Evolutionary conservation across 2,329 filamentous ascomycete genomes (phyloP).

Genomic region (Epichloe coenophiala): DNA sequence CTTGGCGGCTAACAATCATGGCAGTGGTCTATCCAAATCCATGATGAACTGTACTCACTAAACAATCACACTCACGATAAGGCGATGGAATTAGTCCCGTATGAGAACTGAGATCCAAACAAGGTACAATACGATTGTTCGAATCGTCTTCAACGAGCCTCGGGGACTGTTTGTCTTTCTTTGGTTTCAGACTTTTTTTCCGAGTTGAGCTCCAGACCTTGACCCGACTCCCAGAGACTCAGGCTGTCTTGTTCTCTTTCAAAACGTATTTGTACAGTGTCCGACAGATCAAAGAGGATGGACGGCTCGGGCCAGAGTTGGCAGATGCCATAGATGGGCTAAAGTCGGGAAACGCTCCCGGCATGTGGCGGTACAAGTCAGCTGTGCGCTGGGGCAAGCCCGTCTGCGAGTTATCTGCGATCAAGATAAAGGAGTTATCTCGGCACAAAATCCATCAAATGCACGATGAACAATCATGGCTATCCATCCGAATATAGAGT

Average conservation of each 20-base stretch:
- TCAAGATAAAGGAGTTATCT: background rate
- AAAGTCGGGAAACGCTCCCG: slow-evolving; percentile 34
- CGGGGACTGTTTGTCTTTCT: background rate
- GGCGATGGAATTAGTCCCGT: slow-evolving; percentile 18
- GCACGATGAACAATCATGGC: no score
- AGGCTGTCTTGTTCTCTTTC: slow-evolving; percentile 38
- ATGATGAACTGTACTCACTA: slow-evolving; percentile 26
- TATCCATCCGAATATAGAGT: no score
- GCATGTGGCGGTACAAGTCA: slow-evolving; percentile 12
- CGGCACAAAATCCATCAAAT: no score
- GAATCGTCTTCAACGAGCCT: background rate
- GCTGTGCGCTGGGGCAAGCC: no score
- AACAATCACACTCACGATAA: slow-evolving; percentile 21
- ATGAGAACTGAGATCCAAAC: slow-evolving; percentile 25
- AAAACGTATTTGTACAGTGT: slow-evolving; percentile 41
- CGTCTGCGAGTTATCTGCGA: no score
- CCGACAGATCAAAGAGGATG: slow-evolving; percentile 33
- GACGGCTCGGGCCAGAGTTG: slow-evolving; percentile 33
- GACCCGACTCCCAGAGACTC: slow-evolving; percentile 32
- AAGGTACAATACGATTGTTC: slow-evolving; percentile 13
- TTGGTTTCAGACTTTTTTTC: slow-evolving; percentile 18
- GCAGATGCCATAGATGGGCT: slow-evolving; percentile 41
- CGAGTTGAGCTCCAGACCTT: slow-evolving; percentile 39
- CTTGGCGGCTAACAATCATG: background rate
- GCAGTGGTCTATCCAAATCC: slow-evolving; percentile 36